Conservation (phyloP, 345 rosid genomes). For the Carallia pectinifolia region DNA sequence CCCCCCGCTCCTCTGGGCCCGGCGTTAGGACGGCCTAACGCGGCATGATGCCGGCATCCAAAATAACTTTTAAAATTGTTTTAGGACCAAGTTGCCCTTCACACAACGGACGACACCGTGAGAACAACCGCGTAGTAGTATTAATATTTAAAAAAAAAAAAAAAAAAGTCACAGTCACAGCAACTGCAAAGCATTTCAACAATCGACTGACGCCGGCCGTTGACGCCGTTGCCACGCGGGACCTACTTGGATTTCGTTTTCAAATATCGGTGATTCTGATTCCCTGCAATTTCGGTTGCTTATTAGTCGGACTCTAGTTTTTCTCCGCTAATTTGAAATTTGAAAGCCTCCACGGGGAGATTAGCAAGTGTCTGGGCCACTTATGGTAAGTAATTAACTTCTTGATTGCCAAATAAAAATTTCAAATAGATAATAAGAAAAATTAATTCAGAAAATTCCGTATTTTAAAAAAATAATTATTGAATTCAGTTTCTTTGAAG, state of each 20-base stretch:
- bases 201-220: constrained; percentile 19
- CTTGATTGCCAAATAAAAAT: neutral
- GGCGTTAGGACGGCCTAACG: constrained; percentile 23
- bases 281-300: constrained; percentile 24
- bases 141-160: neutral
- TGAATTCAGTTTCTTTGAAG: no score
- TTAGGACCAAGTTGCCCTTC: constrained; percentile 35
- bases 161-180: no score
- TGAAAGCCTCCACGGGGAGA: constrained; percentile 4
- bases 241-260: constrained; percentile 20
- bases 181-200: no score
- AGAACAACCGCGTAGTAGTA: no score
- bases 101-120: neutral
- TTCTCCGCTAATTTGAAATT: constrained; percentile 19
- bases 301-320: constrained; percentile 8
- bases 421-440: no score
- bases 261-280: neutral
- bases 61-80: constrained; percentile 16
- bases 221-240: constrained; percentile 33
- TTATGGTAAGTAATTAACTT: constrained; percentile 45
- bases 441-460: no score
- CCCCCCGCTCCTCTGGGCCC: constrained; percentile 23
- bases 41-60: constrained; percentile 14
- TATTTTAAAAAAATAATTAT: no score
- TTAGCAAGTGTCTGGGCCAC: constrained; percentile 13